Conservation (phyloP, 1,139 yeast genomes). For the Geotrichum candidum region DNA sequence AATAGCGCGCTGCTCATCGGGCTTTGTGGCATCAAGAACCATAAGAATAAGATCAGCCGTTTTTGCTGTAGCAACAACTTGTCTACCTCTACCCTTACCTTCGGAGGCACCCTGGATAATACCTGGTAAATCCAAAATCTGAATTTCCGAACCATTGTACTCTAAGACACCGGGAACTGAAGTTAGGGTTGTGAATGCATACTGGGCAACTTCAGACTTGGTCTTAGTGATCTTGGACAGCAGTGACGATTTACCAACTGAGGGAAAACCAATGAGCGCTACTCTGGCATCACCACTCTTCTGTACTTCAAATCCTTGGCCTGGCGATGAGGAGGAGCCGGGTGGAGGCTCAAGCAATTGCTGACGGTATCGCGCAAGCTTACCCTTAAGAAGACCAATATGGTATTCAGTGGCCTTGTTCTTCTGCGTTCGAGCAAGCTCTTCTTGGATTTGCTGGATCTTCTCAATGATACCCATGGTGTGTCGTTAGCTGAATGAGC, state of each 20-base stretch:
- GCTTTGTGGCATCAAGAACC: constrained; percentile 94
- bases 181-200: constrained; percentile 92
- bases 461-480: constrained; percentile 46
- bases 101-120: constrained; percentile 94
- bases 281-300: constrained; percentile 97
- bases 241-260: constrained; percentile 89
- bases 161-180: constrained; percentile 94
- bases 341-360: constrained; percentile 89
- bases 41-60: constrained; percentile 89
- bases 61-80: constrained; percentile 92
- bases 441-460: constrained; percentile 86
- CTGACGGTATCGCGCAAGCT: constrained; percentile 87
- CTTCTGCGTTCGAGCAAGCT: constrained; percentile 90
- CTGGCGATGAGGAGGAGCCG: constrained; percentile 63
- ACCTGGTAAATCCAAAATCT: constrained; percentile 94
- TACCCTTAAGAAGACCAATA: constrained; percentile 87
- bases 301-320: constrained; percentile 92
- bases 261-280: constrained; percentile 92
- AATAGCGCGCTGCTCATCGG: constrained; percentile 78
- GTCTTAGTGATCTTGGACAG: constrained; percentile 82
- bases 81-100: constrained; percentile 97
- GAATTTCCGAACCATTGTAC: constrained; percentile 94
- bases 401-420: constrained; percentile 98
- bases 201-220: constrained; percentile 89
- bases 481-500: not conserved